Evolutionary conservation across 106 monocot genomes (phyloP).

Genomic region (Dendrobium catenatum): DNA sequence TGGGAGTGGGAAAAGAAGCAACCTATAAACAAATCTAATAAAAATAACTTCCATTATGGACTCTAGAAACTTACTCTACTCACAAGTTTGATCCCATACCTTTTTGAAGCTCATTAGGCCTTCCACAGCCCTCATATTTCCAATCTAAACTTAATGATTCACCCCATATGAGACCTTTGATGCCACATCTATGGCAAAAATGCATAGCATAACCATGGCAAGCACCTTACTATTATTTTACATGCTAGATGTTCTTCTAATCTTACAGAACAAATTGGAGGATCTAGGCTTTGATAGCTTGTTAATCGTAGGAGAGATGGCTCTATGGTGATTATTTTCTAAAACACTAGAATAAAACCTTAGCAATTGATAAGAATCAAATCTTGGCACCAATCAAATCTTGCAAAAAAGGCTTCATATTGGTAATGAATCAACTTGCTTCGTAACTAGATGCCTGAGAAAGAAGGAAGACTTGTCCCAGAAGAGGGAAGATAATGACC

Average conservation of each 20-base stretch:
- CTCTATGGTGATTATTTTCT: background rate
- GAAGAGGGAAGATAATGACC: too few species aligned
- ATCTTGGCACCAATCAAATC: too few species aligned
- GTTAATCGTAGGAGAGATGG: background rate
- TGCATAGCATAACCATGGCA: background rate
- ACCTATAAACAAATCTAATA: conserved; percentile 1
- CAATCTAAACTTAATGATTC: background rate
- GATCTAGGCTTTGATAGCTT: background rate
- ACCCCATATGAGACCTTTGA: background rate
- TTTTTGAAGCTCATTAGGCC: background rate
- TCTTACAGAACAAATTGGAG: background rate
- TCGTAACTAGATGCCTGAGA: too few species aligned
- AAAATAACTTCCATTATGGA: background rate
- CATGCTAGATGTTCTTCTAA: background rate
- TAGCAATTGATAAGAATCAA: background rate
- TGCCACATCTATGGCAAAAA: background rate
- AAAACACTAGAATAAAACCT: background rate
- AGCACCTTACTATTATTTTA: background rate
- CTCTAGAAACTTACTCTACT: background rate
- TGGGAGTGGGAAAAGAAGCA: background rate
- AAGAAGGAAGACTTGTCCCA: too few species aligned
- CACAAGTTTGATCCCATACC: background rate
- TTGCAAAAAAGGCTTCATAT: too few species aligned
- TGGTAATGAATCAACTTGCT: too few species aligned
- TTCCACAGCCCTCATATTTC: background rate